Conservation (phyloP, 495 filamentous ascomycete species). For the Glutinoglossum americanum region DNA sequence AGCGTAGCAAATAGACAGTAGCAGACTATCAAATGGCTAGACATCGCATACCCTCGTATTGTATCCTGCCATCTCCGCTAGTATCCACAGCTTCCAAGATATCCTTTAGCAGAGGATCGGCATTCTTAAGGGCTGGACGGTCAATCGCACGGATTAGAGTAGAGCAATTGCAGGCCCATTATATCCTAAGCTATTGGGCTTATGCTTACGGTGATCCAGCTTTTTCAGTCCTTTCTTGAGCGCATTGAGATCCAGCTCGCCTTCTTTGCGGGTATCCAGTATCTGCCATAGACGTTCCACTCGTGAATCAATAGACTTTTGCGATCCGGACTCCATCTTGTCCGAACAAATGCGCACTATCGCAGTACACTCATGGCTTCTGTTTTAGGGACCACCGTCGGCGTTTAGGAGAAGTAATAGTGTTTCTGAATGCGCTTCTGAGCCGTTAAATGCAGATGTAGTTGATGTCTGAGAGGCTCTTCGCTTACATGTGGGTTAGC, state of each 20-base stretch:
- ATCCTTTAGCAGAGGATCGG: slow-evolving; percentile 60
- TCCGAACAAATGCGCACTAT: neutral
- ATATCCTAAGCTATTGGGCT: neutral
- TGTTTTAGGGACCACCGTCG: neutral
- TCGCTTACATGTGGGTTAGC: too few species aligned
- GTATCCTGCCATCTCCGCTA: slow-evolving; percentile 69
- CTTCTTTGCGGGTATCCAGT: slow-evolving; percentile 53
- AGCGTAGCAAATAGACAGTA: neutral
- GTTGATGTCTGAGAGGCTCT: too few species aligned
- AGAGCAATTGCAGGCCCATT: neutral
- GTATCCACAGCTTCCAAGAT: slow-evolving; percentile 67
- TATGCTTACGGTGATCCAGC: slow-evolving; percentile 75
- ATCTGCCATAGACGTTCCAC: slow-evolving; percentile 60
- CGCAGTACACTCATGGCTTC: neutral
- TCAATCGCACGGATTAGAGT: slow-evolving; percentile 1
- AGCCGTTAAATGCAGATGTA: too few species aligned
- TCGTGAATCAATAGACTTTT: slow-evolving; percentile 30
- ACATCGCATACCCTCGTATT: slow-evolving; percentile 49
- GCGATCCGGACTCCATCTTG: slow-evolving; percentile 18
- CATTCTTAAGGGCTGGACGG: slow-evolving; percentile 76
- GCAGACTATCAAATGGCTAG: neutral
- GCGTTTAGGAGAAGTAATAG: neutral
- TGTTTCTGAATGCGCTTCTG: too few species aligned
- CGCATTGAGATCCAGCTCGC: slow-evolving; percentile 60
- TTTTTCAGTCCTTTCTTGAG: slow-evolving; percentile 65